Evolutionary conservation across 139 green algal genomes (phyloP).

Genomic region (Coccomyxa sp.): DNA sequence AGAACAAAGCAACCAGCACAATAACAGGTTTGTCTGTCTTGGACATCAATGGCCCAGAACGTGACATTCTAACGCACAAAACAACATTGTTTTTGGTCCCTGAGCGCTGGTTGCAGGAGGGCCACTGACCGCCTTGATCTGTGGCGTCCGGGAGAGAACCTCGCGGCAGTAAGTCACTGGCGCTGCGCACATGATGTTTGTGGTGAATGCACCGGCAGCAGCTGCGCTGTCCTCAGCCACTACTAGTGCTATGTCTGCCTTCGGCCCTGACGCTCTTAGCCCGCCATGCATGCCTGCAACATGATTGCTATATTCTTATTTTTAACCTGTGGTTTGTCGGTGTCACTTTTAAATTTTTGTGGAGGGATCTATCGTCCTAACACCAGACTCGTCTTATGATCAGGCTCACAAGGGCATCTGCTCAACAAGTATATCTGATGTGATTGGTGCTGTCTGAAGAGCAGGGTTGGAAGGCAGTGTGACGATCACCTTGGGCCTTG

Average conservation of each 20-base stretch:
- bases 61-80: background rate
- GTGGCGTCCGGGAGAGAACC: constrained; percentile 46
- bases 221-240: constrained; percentile 69
- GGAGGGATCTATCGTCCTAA: background rate
- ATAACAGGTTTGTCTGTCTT: no score
- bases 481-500: constrained; percentile 57
- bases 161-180: constrained; percentile 92
- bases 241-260: constrained; percentile 90
- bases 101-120: background rate
- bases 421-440: background rate
- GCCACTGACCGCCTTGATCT: background rate
- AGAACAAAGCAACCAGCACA: no score
- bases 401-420: no score
- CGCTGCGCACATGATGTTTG: constrained; percentile 94
- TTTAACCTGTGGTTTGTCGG: background rate
- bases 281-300: constrained; percentile 75
- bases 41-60: background rate
- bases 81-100: background rate
- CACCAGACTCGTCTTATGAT: background rate
- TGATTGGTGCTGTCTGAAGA: background rate
- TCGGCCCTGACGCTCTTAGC: constrained; percentile 73
- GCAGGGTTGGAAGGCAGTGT: background rate
- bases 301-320: background rate
- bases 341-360: background rate
- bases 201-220: constrained; percentile 86